phyloP scores from a whole-genome alignment of 768 basidiomycete species.

The Nidula microcarpa region DNA sequence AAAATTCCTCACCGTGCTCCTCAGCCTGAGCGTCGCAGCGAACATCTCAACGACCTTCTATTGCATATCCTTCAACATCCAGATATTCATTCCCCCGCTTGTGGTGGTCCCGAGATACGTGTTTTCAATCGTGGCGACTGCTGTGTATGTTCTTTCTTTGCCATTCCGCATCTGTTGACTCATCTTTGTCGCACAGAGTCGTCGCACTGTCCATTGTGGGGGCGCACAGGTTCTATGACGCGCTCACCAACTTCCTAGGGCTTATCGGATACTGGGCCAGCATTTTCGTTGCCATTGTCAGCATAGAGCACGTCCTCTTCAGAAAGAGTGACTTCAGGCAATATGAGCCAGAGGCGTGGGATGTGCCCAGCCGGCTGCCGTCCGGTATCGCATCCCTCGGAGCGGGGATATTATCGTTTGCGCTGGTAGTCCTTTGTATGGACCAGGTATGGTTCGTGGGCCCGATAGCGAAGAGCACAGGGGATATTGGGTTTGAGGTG shows the following conservation, averaged over 20 bases:
- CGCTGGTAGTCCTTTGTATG: conserved; percentile 65
- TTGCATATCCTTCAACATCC: conserved; percentile 71
- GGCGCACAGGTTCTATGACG: conserved; percentile 64
- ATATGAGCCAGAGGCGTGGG: conserved; percentile 60
- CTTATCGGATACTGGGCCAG: conserved; percentile 67
- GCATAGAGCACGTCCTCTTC: conserved; percentile 70
- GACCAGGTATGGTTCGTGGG: conserved; percentile 75
- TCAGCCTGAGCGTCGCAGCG: conserved; percentile 77
- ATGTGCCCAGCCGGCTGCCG: conserved; percentile 53
- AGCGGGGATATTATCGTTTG: conserved; percentile 51
- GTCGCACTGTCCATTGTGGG: conserved; percentile 76
- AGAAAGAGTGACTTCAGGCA: conserved; percentile 43
- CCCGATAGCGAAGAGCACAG: conserved; percentile 63
- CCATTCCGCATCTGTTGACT: neutral
- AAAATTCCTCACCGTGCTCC: conserved; percentile 75
- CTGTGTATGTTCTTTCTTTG: conserved; percentile 40
- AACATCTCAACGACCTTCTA: conserved; percentile 86
- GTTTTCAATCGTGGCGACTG: conserved; percentile 69
- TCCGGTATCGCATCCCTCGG: conserved; percentile 63
- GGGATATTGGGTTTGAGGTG: conserved; percentile 83
- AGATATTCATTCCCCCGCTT: conserved; percentile 60
- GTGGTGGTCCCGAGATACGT: conserved; percentile 69
- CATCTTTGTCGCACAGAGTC: conserved; percentile 35
- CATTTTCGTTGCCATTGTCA: conserved; percentile 59
- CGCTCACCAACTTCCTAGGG: conserved; percentile 74